Percentiles rank a stretch among this genome's conserved stretches.
phyloP scores from a whole-genome alignment of 2,329 filamentous ascomycete species.

The Westerdykella sp. region DNA sequence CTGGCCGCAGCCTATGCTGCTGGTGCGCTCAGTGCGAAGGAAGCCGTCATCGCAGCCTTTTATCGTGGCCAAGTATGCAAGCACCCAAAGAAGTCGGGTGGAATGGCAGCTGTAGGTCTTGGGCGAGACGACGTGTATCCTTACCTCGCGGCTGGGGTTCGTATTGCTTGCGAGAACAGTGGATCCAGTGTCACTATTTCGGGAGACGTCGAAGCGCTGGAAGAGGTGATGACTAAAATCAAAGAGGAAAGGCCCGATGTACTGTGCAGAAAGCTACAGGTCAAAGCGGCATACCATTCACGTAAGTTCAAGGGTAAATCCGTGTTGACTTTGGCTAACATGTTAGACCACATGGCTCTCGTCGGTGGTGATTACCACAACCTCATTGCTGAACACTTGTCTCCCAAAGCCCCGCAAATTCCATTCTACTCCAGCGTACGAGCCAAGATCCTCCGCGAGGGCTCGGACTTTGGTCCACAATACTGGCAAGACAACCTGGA shows the following conservation, averaged over 20 bases:
- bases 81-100: not conserved
- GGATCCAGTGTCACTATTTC: not conserved
- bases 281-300: too few relatives aligned
- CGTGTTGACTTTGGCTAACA: too few relatives aligned
- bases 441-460: not conserved
- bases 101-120: too few relatives aligned
- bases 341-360: too few relatives aligned
- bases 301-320: too few relatives aligned
- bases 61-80: constrained; percentile 1
- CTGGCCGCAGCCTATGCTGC: constrained; percentile 21
- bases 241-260: too few relatives aligned
- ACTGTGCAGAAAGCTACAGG: too few relatives aligned
- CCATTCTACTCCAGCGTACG: not conserved
- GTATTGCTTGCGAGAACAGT: constrained; percentile 2
- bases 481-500: not conserved
- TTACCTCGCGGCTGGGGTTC: not conserved
- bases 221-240: too few relatives aligned
- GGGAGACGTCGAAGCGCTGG: too few relatives aligned
- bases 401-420: too few relatives aligned
- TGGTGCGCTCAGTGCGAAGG: constrained; percentile 7
- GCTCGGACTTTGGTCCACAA: not conserved
- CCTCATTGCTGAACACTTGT: too few relatives aligned
- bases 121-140: too few relatives aligned
- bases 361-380: not conserved
- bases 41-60: constrained; percentile 8